Percentiles rank a stretch among this genome's conserved stretches.
phyloP scores from a whole-genome alignment of 2,329 filamentous ascomycete genomes.

The Xylaria sp. region DNA sequence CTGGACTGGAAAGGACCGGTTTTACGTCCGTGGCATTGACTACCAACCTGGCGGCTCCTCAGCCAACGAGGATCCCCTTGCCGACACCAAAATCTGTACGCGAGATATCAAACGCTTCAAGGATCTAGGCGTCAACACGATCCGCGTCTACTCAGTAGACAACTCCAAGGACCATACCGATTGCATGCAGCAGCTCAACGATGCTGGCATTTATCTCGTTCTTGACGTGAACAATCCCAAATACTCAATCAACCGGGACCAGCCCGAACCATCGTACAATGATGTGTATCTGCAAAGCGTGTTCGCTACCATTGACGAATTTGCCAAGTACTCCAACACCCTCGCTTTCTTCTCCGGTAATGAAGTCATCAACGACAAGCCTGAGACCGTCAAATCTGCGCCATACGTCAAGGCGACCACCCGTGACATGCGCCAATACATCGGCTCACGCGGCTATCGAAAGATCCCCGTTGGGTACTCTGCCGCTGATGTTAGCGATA shows the following conservation, averaged over 20 bases:
- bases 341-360: conserved; percentile 86
- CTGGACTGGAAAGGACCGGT: conserved; percentile 58
- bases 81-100: conserved; percentile 71
- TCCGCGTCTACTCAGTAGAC: conserved; percentile 92
- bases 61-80: conserved; percentile 72
- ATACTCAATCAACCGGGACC: conserved; percentile 83
- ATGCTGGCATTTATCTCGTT: conserved; percentile 90
- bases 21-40: conserved; percentile 66
- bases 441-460: conserved; percentile 65
- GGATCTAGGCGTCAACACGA: conserved; percentile 85
- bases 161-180: conserved; percentile 80
- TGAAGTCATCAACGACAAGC: conserved; percentile 75
- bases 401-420: conserved; percentile 81
- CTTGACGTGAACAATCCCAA: conserved; percentile 88
- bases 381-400: conserved; percentile 67
- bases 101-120: conserved; percentile 84
- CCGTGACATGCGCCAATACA: conserved; percentile 76
- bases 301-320: conserved; percentile 87
- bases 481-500: conserved; percentile 80
- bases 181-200: conserved; percentile 82
- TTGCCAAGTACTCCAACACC: conserved; percentile 83
- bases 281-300: conserved; percentile 80
- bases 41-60: conserved; percentile 68
- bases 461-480: conserved; percentile 77
- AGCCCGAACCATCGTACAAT: conserved; percentile 83